Base-by-base conservation (phyloP, 192 early-diverging fungal genomes). In the Linnemannia elongata region DNA sequence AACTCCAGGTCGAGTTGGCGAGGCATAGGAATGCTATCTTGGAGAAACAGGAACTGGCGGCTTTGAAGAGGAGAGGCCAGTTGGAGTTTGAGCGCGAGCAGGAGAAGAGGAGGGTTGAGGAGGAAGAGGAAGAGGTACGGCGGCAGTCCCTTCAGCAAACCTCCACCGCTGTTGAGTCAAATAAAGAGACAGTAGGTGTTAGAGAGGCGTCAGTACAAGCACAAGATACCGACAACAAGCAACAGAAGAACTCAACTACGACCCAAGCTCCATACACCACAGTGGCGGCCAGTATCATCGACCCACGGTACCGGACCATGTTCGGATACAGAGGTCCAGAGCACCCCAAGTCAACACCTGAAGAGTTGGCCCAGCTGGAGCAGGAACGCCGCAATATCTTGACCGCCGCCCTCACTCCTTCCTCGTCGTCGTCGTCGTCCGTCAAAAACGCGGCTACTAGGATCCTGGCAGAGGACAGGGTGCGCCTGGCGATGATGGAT, bases 251-350 rank as follows among this genome's bases (percentile, higher is more conserved):
- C 49, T 15, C 30, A 10, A 13, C 72, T 3, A 17, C 18, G 35
- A 39, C 74, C 39, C 52, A 47, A 60, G 20, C 38, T 18, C 75
- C 75, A 18, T 35, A 75, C 22, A 49, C 74, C 6, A 30, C 36
- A n/a, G 72, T 52, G 20, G 45, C 74, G 3, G 72, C 72, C 78
- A 71, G 52, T 85, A 49, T 76, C 13, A 54, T 86, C 8, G 74
- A 69, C 7, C 77, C 75, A 63, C 69, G 79, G 49, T 72, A 57
- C 49, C 76, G 85, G 2, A 70, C 85, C 44, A 75, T 81, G 75
- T 87, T 81, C 79, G 85, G 85, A 66, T 87, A 87, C 71, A 45
- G 80, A 6, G 80, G 79, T 3, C 85, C 85, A 18, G 79, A 77
- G 10, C 74, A 80, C n/a, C 10, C 60, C 8, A 66, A 66, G 27